Base-by-base conservation (phyloP, 2,329 filamentous ascomycete genomes). In the Helminthosporium solani region DNA sequence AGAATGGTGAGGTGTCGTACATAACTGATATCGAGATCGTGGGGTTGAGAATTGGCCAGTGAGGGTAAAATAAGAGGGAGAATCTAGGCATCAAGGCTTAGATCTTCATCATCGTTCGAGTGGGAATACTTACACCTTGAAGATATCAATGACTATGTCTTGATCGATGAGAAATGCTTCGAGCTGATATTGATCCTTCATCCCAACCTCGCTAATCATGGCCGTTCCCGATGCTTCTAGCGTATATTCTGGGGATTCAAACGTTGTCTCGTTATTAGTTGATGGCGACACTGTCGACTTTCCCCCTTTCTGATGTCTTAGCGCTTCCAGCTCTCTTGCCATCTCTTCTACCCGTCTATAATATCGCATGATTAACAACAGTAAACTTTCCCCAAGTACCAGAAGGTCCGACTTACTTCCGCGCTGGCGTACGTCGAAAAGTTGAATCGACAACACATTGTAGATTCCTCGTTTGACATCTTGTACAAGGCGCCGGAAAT, bases 321-420 rank as follows among this genome's bases (percentile, higher is more conserved):
- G 31, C 7, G 42, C 49, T 37, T 61, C 50, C 16, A 61, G 39
- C 40, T 61, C 55, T 15, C 47, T 52, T 9, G 52, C 52, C 57
- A 61, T 61, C n/a, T 61, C 56, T 35, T 61, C 57, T 9, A 60
- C 52, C 11, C 57, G 54, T 40, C 57, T 57, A n/a, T 6, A 7
- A 6, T 19, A 14, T 8, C n/a, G 2, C 11, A 25, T 16, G 38
- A 20, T 44, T 27, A 50, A 36, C 18, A 16, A 43, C 27, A 9
- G 4, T 35, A 45, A 15, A 45, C 3, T 6, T 16, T 20, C 6
- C 9, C 25, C 12, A 18, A 8, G 15, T 27, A n/a, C n/a, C 19
- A 25, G 15, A 15, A 9, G 19, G 4, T 35, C n/a, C 3, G 15
- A 47, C 56, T 16, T 44, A 61, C 58, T 53, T 61, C 40, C 58